These are phyloP conservation scores for Ceratocystis alfenasii DNA, from an alignment of 2,329 filamentous ascomycete species.

Conservation along the genomic window DNA sequence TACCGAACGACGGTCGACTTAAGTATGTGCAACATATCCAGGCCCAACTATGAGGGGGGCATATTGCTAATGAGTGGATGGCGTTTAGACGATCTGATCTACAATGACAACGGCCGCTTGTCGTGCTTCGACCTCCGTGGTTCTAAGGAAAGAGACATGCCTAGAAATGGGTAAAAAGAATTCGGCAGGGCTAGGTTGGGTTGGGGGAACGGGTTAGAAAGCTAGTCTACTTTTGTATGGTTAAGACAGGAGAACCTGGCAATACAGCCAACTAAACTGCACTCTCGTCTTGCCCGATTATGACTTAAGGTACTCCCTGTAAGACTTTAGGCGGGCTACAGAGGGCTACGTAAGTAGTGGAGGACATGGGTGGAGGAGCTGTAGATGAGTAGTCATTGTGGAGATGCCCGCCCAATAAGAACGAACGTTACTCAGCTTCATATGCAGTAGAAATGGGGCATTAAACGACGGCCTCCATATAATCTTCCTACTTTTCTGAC, in stretches of 20 bases:
- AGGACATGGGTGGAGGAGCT: no score
- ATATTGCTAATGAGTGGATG: not conserved
- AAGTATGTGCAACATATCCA: not conserved
- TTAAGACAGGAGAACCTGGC: not conserved
- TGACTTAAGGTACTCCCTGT: not conserved
- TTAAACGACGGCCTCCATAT: not conserved
- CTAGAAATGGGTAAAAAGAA: not conserved
- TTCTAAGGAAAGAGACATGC: not conserved
- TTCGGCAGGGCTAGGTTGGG: not conserved
- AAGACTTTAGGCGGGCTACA: not conserved
- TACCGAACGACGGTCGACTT: slow-evolving; percentile 15
- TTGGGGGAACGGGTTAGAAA: not conserved
- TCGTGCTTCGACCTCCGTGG: slow-evolving; percentile 8
- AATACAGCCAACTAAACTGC: not conserved
- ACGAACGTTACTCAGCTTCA: no score
- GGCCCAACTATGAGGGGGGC: not conserved
- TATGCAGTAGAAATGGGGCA: no score
- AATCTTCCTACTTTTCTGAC: not conserved
- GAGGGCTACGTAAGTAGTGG: no score
- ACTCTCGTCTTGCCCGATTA: not conserved
- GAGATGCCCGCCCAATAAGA: no score
- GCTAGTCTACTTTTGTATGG: not conserved
- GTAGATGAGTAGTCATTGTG: no score
- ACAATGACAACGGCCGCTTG: slow-evolving; percentile 13
- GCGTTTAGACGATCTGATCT: slow-evolving; percentile 3